A percentile compares a stretch with the other conserved stretches of the same genome.
Conservation (phyloP, 768 basidiomycete genomes). For the Coprinopsis cinerea region DNA sequence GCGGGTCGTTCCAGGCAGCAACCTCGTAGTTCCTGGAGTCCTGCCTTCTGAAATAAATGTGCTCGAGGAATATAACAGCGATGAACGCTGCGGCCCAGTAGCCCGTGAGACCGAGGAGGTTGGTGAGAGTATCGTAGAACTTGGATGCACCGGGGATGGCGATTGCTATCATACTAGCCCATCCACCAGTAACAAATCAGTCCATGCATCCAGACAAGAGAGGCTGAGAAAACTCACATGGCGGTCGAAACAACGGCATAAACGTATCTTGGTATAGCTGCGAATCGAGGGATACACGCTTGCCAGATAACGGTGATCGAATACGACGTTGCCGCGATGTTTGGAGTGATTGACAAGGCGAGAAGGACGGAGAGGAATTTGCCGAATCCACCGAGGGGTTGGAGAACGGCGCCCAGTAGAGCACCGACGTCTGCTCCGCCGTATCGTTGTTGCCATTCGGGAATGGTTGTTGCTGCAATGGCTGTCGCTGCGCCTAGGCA, state of each 20-base stretch:
- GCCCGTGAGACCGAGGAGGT: constrained; percentile 72
- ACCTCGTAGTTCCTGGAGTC: constrained; percentile 48
- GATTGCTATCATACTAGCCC: constrained; percentile 71
- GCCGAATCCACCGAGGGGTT: constrained; percentile 66
- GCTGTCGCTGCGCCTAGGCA: constrained; percentile 63
- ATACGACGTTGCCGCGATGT: constrained; percentile 82
- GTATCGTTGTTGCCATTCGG: constrained; percentile 58
- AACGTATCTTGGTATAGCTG: constrained; percentile 65
- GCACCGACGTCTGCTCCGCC: constrained; percentile 59
- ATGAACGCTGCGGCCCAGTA: constrained; percentile 63
- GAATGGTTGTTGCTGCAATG: constrained; percentile 50
- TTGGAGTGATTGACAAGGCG: constrained; percentile 74
- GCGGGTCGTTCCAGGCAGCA: constrained; percentile 50
- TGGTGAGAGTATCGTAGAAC: constrained; percentile 63
- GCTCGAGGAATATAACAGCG: constrained; percentile 62
- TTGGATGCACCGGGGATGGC: constrained; percentile 68
- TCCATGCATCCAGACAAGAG: neutral
- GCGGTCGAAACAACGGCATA: constrained; percentile 69
- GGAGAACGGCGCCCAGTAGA: constrained; percentile 62
- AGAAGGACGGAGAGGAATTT: constrained; percentile 78
- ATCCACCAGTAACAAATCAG: neutral
- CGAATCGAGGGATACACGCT: constrained; percentile 55
- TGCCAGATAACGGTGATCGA: constrained; percentile 72
- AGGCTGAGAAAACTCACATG: constrained; percentile 40
- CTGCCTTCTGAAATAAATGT: constrained; percentile 57